A percentile compares a stretch with the other conserved stretches of the same genome.
Conservation (phyloP, 257 asterid genomes). For the Petrea volubilis region DNA sequence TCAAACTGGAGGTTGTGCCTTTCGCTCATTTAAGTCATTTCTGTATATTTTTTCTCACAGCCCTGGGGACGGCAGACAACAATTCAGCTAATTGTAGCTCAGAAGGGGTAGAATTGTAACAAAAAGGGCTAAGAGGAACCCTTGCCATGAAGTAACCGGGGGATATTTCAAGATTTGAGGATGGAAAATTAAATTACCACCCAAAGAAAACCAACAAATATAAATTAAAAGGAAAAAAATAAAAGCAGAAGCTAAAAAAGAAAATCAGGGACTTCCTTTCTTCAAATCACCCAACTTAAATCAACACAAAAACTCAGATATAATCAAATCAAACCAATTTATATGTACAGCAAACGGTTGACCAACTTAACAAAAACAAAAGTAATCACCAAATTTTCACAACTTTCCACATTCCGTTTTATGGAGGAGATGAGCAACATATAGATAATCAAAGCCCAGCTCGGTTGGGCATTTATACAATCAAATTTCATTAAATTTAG, state of each 20-base stretch:
- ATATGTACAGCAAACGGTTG: neutral
- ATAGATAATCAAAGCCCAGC: neutral
- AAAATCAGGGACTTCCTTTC: neutral
- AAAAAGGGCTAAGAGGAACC: neutral
- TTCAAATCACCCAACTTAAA: neutral
- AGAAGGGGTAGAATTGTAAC: neutral
- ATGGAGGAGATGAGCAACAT: neutral
- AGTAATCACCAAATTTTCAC: neutral
- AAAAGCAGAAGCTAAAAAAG: neutral
- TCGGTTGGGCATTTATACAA: neutral
- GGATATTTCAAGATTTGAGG: neutral
- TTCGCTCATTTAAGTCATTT: neutral
- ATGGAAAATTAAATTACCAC: neutral
- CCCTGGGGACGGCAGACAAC: constrained; percentile 8
- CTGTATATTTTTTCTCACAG: neutral
- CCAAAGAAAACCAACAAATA: neutral
- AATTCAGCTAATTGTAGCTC: neutral
- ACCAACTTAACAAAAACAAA: neutral
- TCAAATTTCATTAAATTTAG: neutral
- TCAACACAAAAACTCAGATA: neutral
- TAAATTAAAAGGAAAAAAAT: neutral
- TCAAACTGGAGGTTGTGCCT: constrained; percentile 3
- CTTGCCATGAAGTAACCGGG: neutral
- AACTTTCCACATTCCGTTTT: neutral
- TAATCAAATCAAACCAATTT: neutral